These are phyloP conservation scores for Exophiala mesophila DNA, from an alignment of 2,329 filamentous ascomycete genomes.

Conservation along the genomic window DNA sequence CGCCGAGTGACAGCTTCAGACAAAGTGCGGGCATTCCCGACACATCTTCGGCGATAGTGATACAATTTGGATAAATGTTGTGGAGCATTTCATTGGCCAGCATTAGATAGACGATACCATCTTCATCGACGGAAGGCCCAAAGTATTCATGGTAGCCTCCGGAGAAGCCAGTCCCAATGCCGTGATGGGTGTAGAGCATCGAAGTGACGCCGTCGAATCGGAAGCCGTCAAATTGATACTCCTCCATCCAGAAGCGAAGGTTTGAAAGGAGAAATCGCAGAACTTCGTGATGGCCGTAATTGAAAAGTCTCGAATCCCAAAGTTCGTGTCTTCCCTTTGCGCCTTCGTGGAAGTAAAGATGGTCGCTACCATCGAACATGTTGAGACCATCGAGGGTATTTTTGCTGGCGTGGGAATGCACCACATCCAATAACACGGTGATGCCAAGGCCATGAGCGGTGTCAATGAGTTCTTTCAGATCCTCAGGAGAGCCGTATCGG, in stretches of 20 bases:
- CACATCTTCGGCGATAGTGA: conserved; percentile 94
- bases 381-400: conserved; percentile 94
- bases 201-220: conserved; percentile 97
- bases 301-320: conserved; percentile 96
- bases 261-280: conserved; percentile 94
- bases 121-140: conserved; percentile 80
- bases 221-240: conserved; percentile 95
- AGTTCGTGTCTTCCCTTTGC: conserved; percentile 79
- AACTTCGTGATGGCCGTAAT: conserved; percentile 93
- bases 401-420: conserved; percentile 97
- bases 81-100: conserved; percentile 95
- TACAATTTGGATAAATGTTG: conserved; percentile 75
- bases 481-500: conserved; percentile 87
- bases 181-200: conserved; percentile 95
- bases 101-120: conserved; percentile 92
- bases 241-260: conserved; percentile 97
- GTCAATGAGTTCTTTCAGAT: conserved; percentile 93
- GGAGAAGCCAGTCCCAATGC: conserved; percentile 96
- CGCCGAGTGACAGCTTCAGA: conserved; percentile 75
- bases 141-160: conserved; percentile 99
- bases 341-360: conserved; percentile 92
- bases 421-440: conserved; percentile 86
- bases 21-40: conserved; percentile 98
- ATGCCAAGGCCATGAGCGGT: conserved; percentile 89
- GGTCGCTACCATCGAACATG: conserved; percentile 90